Conservation (phyloP, 192 early-diverging fungal genomes). For the Entophlyctis luteolus region DNA sequence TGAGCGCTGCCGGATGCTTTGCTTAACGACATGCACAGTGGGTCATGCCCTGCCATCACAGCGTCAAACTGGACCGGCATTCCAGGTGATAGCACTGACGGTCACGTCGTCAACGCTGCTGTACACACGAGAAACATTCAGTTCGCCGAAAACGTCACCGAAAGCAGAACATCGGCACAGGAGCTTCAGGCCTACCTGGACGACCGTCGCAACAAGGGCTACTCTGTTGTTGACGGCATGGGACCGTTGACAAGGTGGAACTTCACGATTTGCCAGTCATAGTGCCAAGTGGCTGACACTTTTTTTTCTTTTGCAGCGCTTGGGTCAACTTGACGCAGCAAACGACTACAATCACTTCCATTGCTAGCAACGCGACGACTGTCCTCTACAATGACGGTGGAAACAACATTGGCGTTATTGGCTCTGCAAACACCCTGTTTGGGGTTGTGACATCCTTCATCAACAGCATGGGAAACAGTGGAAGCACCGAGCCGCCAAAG, state of each 20-base stretch:
- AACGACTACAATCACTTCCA: conserved; percentile 27
- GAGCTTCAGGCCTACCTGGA: conserved; percentile 19
- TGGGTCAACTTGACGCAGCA: conserved; percentile 8
- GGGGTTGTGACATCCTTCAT: conserved; percentile 2
- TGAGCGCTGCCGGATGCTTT: too few relatives aligned
- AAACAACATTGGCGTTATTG: conserved; percentile 19
- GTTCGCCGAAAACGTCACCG: conserved; percentile 5
- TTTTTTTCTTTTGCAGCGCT: not conserved
- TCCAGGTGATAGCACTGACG: conserved; percentile 26
- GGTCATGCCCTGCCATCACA: conserved; percentile 19
- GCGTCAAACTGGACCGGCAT: conserved; percentile 24
- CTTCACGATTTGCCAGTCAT: too few relatives aligned
- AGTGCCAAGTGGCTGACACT: too few relatives aligned
- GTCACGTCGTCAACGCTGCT: conserved; percentile 11
- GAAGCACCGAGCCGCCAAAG: conserved; percentile 28
- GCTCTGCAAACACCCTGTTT: conserved; percentile 14
- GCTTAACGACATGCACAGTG: not conserved
- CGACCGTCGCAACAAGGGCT: conserved; percentile 31
- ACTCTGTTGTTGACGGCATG: conserved; percentile 20
- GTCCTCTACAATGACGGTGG: conserved; percentile 15
- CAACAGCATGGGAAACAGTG: not conserved
- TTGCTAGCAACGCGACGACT: conserved; percentile 15
- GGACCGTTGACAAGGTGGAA: conserved; percentile 18
- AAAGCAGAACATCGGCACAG: not conserved
- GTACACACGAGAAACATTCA: conserved; percentile 21